Conservation (phyloP, 2,329 filamentous ascomycete species). For the Aspergillus brunneoviolaceus region DNA sequence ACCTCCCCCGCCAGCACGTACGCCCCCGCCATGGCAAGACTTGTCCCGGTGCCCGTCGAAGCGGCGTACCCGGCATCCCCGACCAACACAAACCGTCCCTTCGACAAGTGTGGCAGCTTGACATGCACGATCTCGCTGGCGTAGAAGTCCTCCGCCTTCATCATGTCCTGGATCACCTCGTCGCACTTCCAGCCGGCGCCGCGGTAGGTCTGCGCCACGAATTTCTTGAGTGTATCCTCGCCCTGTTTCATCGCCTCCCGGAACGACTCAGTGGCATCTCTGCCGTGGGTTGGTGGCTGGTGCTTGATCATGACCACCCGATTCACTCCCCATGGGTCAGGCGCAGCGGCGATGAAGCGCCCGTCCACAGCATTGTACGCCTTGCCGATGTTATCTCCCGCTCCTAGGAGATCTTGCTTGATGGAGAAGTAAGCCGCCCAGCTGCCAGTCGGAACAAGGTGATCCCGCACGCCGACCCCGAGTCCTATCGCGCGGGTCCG, state of each 20-base stretch:
- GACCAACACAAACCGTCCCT: constrained; percentile 3
- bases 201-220: background rate
- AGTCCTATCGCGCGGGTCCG: background rate
- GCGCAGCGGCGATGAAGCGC: background rate
- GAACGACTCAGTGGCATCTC: background rate
- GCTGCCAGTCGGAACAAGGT: background rate
- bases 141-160: constrained; percentile 1
- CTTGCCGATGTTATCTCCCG: background rate
- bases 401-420: background rate
- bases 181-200: background rate
- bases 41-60: background rate
- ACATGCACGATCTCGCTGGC: background rate
- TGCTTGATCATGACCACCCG: background rate
- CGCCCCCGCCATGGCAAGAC: background rate
- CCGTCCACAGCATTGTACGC: background rate
- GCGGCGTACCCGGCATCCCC: constrained; percentile 2
- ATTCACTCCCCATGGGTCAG: background rate
- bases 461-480: background rate
- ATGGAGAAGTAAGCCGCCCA: background rate
- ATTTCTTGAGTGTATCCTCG: background rate
- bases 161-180: background rate
- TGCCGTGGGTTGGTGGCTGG: background rate
- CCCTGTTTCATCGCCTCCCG: background rate
- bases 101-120: background rate
- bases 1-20: constrained; percentile 1